phyloP scores from a whole-genome alignment of 371 early-diverging fungal genomes.

The Paraphysoderma sedebokerense region DNA sequence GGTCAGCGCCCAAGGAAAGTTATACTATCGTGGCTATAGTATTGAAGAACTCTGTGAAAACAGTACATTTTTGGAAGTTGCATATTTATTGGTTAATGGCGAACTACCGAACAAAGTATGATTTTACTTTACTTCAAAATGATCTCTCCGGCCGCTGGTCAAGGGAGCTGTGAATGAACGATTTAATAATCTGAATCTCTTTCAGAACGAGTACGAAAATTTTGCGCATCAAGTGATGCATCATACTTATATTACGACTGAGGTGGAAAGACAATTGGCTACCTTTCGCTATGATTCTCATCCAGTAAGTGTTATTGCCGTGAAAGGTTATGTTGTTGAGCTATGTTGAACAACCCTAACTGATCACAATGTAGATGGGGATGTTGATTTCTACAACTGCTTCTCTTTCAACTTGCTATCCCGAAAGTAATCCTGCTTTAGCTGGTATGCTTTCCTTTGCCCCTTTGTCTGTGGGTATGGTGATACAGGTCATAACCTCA shows the following conservation, averaged over 20 bases:
- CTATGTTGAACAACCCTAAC: too few species aligned
- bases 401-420: slow-evolving; percentile 26
- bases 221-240: slow-evolving; percentile 16
- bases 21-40: slow-evolving; percentile 5
- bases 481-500: neutral
- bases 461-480: neutral
- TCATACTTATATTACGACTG: slow-evolving; percentile 26
- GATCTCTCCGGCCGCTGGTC: too few species aligned
- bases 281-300: slow-evolving; percentile 30
- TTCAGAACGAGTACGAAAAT: slow-evolving; percentile 1
- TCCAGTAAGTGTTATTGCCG: slow-evolving; percentile 27
- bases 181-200: too few species aligned
- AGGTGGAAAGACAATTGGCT: slow-evolving; percentile 19
- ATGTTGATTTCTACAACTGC: slow-evolving; percentile 7
- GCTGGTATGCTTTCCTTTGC: slow-evolving; percentile 2
- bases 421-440: slow-evolving; percentile 27
- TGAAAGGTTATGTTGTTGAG: too few species aligned
- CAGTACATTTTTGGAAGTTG: slow-evolving; percentile 4
- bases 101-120: slow-evolving; percentile 2
- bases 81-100: slow-evolving; percentile 11
- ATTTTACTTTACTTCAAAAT: neutral
- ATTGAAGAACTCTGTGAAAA: slow-evolving; percentile 7
- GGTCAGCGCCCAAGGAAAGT: neutral
- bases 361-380: too few species aligned
- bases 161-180: too few species aligned